Conservation (phyloP, 768 basidiomycete species). For the Galerina marginata region DNA sequence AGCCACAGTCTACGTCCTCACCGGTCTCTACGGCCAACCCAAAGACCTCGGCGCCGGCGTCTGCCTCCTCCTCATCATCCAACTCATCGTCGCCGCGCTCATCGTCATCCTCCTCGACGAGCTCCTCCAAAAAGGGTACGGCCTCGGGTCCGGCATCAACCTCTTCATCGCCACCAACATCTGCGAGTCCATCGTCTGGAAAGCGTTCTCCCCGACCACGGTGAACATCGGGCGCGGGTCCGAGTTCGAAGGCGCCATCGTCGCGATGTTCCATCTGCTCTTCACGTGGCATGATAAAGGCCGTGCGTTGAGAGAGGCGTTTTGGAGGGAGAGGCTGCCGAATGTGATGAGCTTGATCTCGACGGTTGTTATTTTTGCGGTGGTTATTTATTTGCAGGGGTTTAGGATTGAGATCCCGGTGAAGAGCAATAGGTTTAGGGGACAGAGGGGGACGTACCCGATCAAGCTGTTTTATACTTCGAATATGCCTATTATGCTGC, state of each 20-base stretch:
- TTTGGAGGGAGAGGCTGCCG: constrained; percentile 96
- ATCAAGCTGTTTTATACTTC: constrained; percentile 99
- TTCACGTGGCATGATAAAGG: constrained; percentile 99
- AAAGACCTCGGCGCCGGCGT: constrained; percentile 94
- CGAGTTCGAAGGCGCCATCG: constrained; percentile 97
- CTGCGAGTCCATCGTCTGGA: constrained; percentile 99
- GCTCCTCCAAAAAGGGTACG: constrained; percentile 98
- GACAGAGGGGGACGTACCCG: constrained; percentile 95
- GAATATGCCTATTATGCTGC: constrained; percentile 99
- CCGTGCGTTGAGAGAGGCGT: constrained; percentile 94
- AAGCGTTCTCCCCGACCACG: constrained; percentile 98
- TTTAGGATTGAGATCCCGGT: constrained; percentile 99
- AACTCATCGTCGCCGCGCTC: constrained; percentile 90
- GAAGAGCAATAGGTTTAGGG: constrained; percentile 94
- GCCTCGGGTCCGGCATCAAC: constrained; percentile 97
- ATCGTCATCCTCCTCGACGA: constrained; percentile 99
- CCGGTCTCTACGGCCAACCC: constrained; percentile 95
- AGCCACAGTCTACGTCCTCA: constrained; percentile 95
- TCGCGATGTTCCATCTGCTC: constrained; percentile 94
- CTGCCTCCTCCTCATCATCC: constrained; percentile 95
- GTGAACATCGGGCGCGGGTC: constrained; percentile 98
- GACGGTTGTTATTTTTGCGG: constrained; percentile 89
- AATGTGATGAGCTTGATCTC: constrained; percentile 98
- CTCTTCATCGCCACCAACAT: constrained; percentile 99
- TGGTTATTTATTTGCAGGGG: constrained; percentile 98